Conservation (phyloP, 1,139 yeast genomes). For the Scheffersomyces insectosa region DNA sequence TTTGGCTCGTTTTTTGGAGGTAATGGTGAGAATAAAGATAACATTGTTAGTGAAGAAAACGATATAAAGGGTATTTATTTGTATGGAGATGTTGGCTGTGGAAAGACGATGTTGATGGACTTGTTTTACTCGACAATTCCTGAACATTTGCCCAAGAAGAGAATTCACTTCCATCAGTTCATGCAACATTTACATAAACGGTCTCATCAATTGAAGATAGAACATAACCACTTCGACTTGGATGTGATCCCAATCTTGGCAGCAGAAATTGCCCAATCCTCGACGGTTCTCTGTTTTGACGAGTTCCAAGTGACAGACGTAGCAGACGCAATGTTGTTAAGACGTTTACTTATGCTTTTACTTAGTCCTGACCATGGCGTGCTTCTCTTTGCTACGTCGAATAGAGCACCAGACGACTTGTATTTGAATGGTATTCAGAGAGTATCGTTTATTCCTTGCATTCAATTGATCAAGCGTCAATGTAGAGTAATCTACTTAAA, state of each 20-base stretch:
- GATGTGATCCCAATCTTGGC: constrained; percentile 88
- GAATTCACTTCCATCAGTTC: constrained; percentile 94
- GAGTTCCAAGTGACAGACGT: constrained; percentile 97
- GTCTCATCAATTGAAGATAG: constrained; percentile 68
- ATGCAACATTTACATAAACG: constrained; percentile 93
- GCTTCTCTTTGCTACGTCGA: constrained; percentile 88
- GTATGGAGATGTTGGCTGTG: constrained; percentile 98
- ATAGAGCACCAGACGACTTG: constrained; percentile 91
- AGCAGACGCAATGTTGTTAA: constrained; percentile 94
- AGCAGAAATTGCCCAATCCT: constrained; percentile 71
- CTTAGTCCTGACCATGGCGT: constrained; percentile 73
- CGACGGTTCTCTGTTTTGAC: constrained; percentile 87
- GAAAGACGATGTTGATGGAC: constrained; percentile 98
- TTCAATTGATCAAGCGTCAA: constrained; percentile 69
- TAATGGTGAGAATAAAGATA: constrained; percentile 7
- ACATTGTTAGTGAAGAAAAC: constrained; percentile 20
- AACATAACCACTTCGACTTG: constrained; percentile 59
- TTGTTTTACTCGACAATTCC: constrained; percentile 86
- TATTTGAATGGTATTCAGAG: constrained; percentile 94
- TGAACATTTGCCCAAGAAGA: constrained; percentile 64
- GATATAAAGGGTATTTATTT: constrained; percentile 78
- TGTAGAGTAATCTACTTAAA: constrained; percentile 78
- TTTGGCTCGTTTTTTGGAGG: constrained; percentile 35
- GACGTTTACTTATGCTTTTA: constrained; percentile 68
- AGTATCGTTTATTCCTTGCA: constrained; percentile 88